Percentiles rank a stretch among this genome's conserved stretches.
These are phyloP conservation scores for Annona squamosa DNA, from an alignment of 164 flowering plant species.

Conservation along the genomic window DNA sequence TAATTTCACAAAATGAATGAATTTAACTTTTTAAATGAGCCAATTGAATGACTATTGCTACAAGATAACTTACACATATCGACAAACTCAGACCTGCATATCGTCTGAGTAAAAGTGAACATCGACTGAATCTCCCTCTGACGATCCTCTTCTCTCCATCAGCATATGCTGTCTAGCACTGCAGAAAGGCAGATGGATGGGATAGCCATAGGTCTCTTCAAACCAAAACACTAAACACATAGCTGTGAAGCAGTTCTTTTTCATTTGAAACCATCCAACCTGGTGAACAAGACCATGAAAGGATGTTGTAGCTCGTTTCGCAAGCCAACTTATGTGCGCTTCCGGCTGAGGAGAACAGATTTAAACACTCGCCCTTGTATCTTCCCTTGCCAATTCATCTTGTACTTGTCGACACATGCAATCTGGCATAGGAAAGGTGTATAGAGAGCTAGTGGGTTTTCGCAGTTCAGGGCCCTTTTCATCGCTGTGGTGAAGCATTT, in stretches of 20 bases:
- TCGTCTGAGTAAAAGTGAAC: background rate
- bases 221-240: slow-evolving; percentile 59
- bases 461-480: slow-evolving; percentile 59
- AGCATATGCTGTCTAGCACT: slow-evolving; percentile 93
- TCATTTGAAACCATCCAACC: slow-evolving; percentile 75
- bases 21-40: background rate
- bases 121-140: slow-evolving; percentile 9
- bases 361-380: slow-evolving; percentile 6
- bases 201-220: slow-evolving; percentile 57
- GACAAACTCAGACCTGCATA: background rate
- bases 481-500: slow-evolving; percentile 82
- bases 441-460: slow-evolving; percentile 67
- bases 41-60: slow-evolving; percentile 8
- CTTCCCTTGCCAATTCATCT: slow-evolving; percentile 3
- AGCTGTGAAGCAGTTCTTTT: slow-evolving; percentile 75
- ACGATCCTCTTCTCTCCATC: slow-evolving; percentile 11
- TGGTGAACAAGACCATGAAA: slow-evolving; percentile 13
- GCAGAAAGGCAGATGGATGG: slow-evolving; percentile 59
- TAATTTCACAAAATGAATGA: background rate
- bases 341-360: background rate
- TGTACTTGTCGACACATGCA: slow-evolving; percentile 65
- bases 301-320: no score
- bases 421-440: slow-evolving; percentile 90
- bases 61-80: background rate
- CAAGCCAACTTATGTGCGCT: no score